Percentiles rank a stretch among this genome's conserved stretches.
phyloP scores from a whole-genome alignment of 2,329 filamentous ascomycete genomes.

The Epichloe festucae region DNA sequence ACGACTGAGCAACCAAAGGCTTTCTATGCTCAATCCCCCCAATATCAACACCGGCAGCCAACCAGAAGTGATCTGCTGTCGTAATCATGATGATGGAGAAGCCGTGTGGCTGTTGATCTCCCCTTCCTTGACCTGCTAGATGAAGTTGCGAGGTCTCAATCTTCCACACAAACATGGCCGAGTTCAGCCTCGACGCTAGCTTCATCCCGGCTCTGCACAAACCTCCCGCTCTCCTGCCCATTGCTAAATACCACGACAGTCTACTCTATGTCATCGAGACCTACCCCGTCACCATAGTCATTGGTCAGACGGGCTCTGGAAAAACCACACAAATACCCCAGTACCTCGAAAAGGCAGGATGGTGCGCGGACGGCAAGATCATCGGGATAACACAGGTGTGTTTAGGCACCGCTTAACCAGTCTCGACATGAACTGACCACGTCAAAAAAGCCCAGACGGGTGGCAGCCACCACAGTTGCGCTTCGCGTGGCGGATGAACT shows the following conservation, averaged over 20 bases:
- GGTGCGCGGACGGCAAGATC: constrained; percentile 70
- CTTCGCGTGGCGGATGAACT: constrained; percentile 81
- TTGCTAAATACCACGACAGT: constrained; percentile 66
- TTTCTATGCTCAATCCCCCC: not conserved
- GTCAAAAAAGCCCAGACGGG: constrained; percentile 57
- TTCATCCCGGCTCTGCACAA: constrained; percentile 80
- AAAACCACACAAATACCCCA: constrained; percentile 96
- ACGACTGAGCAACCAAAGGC: not conserved
- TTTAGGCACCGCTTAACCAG: not conserved
- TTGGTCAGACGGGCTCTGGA: constrained; percentile 88
- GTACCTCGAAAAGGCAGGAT: constrained; percentile 76
- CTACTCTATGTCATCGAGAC: constrained; percentile 81
- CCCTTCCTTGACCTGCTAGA: not conserved
- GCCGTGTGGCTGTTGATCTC: not conserved
- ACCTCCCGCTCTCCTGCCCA: constrained; percentile 70
- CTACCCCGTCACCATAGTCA: constrained; percentile 71
- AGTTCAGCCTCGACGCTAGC: constrained; percentile 41
- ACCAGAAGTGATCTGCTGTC: not conserved
- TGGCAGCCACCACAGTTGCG: constrained; percentile 84
- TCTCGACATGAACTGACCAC: not conserved
- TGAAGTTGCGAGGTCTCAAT: not conserved
- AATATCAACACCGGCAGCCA: not conserved
- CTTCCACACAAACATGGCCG: constrained; percentile 29
- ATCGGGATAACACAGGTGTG: constrained; percentile 83
- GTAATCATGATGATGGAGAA: not conserved